phyloP scores from a whole-genome alignment of 306 rosid genomes.

The Vigna hirtella region DNA sequence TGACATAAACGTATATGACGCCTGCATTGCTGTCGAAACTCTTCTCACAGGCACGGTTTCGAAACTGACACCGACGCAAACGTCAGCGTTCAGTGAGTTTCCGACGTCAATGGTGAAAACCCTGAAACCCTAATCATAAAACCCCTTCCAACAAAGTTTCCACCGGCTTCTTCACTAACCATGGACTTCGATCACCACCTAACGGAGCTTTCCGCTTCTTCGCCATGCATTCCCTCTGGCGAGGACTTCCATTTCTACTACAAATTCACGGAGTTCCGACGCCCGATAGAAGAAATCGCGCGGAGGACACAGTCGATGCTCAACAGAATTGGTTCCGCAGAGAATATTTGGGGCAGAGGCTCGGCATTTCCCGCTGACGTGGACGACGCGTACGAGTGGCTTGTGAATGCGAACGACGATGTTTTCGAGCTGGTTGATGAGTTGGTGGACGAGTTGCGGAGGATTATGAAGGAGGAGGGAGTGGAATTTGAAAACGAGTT shows the following conservation, averaged over 20 bases:
- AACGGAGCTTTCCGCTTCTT: slow-evolving; percentile 58
- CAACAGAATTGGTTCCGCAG: slow-evolving; percentile 56
- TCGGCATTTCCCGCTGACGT: slow-evolving; percentile 64
- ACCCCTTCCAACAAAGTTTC: slow-evolving; percentile 1
- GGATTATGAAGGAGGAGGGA: slow-evolving; percentile 53
- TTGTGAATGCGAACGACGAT: slow-evolving; percentile 79
- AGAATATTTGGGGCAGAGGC: slow-evolving; percentile 62
- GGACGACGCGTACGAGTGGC: slow-evolving; percentile 89
- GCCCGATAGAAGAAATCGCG: slow-evolving; percentile 59
- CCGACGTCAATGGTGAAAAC: slow-evolving; percentile 31
- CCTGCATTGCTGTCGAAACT: neutral
- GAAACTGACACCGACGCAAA: neutral
- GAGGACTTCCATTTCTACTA: slow-evolving; percentile 71
- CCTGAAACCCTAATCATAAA: slow-evolving; percentile 54
- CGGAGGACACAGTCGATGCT: slow-evolving; percentile 67
- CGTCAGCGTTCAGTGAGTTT: neutral
- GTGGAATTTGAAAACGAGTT: slow-evolving; percentile 65
- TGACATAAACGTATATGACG: slow-evolving; percentile 29
- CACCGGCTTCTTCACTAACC: slow-evolving; percentile 24
- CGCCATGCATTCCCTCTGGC: slow-evolving; percentile 64
- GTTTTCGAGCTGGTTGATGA: slow-evolving; percentile 67
- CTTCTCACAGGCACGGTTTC: neutral
- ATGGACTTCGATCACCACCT: slow-evolving; percentile 52
- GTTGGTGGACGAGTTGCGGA: slow-evolving; percentile 68
- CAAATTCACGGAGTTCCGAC: slow-evolving; percentile 73